phyloP scores from a whole-genome alignment of 495 filamentous ascomycete genomes.

The Lasiosphaeris hirsuta region DNA sequence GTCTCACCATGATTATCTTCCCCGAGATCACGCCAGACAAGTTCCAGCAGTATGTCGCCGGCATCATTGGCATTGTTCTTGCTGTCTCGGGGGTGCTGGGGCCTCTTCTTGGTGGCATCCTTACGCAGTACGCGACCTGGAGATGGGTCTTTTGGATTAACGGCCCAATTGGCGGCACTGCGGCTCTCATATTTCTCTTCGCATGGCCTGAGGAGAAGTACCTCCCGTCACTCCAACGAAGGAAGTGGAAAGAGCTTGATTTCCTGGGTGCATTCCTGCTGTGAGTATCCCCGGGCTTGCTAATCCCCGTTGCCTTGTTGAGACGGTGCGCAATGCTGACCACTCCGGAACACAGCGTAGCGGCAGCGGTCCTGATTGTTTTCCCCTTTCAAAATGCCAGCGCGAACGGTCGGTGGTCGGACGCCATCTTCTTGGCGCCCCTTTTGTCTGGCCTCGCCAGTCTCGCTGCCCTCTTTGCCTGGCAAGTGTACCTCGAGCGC shows the following conservation, averaged over 20 bases:
- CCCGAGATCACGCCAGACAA: slow-evolving; percentile 47
- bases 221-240: slow-evolving; percentile 27
- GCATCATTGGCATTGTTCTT: slow-evolving; percentile 28
- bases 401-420: slow-evolving; percentile 36
- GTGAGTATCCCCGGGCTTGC: slow-evolving; percentile 13
- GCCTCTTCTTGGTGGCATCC: slow-evolving; percentile 60
- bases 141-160: slow-evolving; percentile 72
- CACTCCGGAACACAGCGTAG: slow-evolving; percentile 31
- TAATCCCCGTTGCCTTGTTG: neutral
- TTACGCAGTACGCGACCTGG: slow-evolving; percentile 60
- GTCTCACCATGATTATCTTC: slow-evolving; percentile 51
- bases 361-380: slow-evolving; percentile 54
- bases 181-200: slow-evolving; percentile 45
- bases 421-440: slow-evolving; percentile 43
- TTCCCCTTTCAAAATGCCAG: slow-evolving; percentile 58
- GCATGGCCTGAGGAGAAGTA: slow-evolving; percentile 41
- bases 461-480: slow-evolving; percentile 42
- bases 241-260: slow-evolving; percentile 50
- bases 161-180: slow-evolving; percentile 47
- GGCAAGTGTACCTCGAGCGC: slow-evolving; percentile 35
- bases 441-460: slow-evolving; percentile 39
- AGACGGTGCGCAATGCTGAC: neutral
- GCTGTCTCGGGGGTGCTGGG: slow-evolving; percentile 45
- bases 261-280: slow-evolving; percentile 53
- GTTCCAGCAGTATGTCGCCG: slow-evolving; percentile 33